Evolutionary conservation across 2,329 filamentous ascomycete genomes (phyloP).

Genomic region (Chaetothyriales sp.): DNA sequence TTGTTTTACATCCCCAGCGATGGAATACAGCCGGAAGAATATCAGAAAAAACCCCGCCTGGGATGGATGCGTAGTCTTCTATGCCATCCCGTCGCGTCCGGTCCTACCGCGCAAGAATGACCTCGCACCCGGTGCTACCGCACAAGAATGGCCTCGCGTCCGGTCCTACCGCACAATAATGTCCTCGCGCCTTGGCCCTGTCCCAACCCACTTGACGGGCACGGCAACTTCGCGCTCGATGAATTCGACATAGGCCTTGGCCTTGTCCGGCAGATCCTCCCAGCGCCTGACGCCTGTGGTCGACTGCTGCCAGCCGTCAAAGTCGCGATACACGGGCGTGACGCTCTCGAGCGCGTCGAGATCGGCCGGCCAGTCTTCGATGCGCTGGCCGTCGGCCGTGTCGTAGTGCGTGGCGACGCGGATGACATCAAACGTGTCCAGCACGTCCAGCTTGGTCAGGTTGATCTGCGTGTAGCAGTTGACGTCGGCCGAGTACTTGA

Average conservation of each 20-base stretch:
- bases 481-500: slow-evolving; percentile 46
- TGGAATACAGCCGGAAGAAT: too few species aligned
- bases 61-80: background rate
- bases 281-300: slow-evolving; percentile 45
- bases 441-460: slow-evolving; percentile 51
- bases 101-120: slow-evolving; percentile 44
- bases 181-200: slow-evolving; percentile 46
- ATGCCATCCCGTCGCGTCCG: background rate
- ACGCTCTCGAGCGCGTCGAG: slow-evolving; percentile 34
- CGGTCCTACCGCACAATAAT: slow-evolving; percentile 44
- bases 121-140: too few species aligned
- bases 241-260: slow-evolving; percentile 47
- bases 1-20: background rate
- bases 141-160: too few species aligned
- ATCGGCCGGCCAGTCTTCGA: slow-evolving; percentile 46
- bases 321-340: slow-evolving; percentile 45
- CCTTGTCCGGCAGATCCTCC: slow-evolving; percentile 44
- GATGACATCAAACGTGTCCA: slow-evolving; percentile 51
- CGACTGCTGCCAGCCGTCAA: slow-evolving; percentile 48
- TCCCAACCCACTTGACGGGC: slow-evolving; percentile 49
- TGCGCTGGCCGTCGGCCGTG: slow-evolving; percentile 33
- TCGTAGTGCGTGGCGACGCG: slow-evolving; percentile 47
- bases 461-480: slow-evolving; percentile 44
- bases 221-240: slow-evolving; percentile 46
- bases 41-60: background rate